A percentile compares a stretch with the other conserved stretches of the same genome.
Evolutionary conservation across 768 basidiomycete genomes (phyloP).

Genomic region (Tulasnella sp.): DNA sequence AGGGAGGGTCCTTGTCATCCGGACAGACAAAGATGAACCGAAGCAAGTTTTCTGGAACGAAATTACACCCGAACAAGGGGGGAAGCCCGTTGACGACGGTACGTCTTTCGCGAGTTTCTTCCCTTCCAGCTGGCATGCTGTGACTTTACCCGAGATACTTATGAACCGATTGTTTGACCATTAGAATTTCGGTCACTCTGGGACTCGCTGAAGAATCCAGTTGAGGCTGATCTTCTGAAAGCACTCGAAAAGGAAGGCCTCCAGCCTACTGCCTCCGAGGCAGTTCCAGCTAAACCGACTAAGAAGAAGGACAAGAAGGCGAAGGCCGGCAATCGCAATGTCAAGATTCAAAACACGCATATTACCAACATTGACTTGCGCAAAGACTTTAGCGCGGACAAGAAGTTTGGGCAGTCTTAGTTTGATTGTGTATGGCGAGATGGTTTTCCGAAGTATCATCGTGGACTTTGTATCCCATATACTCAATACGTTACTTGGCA

Average conservation of each 20-base stretch:
- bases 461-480: neutral
- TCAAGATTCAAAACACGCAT: constrained; percentile 85
- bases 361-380: constrained; percentile 76
- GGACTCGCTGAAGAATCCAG: constrained; percentile 79
- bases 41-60: constrained; percentile 91
- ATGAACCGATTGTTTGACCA: neutral
- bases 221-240: constrained; percentile 75
- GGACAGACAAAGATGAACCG: constrained; percentile 76
- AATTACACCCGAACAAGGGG: constrained; percentile 80
- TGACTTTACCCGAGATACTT: constrained; percentile 24
- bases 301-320: constrained; percentile 83
- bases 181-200: constrained; percentile 84
- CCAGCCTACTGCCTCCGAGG: constrained; percentile 69
- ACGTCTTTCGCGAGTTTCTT: neutral
- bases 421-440: neutral
- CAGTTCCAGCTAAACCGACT: constrained; percentile 51
- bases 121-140: too few relatives aligned
- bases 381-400: constrained; percentile 47
- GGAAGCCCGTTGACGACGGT: constrained; percentile 31
- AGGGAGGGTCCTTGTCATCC: constrained; percentile 82
- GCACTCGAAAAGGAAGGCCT: constrained; percentile 81
- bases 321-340: constrained; percentile 66
- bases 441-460: neutral
- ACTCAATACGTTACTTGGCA: neutral
- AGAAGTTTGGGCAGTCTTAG: neutral